phyloP scores from a whole-genome alignment of 2,329 filamentous ascomycete genomes.

The Verticillium dahliae region DNA sequence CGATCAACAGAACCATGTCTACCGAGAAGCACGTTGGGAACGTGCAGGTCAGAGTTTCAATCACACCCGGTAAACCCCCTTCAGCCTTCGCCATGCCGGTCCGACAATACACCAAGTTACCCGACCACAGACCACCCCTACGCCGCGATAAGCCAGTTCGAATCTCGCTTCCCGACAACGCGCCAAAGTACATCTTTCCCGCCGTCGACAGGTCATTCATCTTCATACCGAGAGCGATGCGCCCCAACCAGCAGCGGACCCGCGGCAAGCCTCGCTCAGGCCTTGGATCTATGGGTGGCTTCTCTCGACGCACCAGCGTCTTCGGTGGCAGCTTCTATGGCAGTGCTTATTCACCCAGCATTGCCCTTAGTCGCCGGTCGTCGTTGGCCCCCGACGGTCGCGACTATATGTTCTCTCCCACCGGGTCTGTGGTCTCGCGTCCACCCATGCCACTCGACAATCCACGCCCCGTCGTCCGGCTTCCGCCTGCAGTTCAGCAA shows the following conservation, averaged over 20 bases:
- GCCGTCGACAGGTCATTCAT: conserved; percentile 89
- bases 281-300: conserved; percentile 59
- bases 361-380: conserved; percentile 83
- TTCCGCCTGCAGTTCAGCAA: conserved; percentile 56
- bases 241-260: conserved; percentile 82
- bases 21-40: conserved; percentile 80
- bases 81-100: conserved; percentile 70
- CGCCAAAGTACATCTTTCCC: conserved; percentile 85
- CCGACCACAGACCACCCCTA: conserved; percentile 88
- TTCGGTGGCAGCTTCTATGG: conserved; percentile 64
- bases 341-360: conserved; percentile 77
- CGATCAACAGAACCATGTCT: conserved; percentile 73
- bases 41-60: conserved; percentile 72
- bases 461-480: conserved; percentile 68
- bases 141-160: conserved; percentile 94
- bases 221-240: conserved; percentile 89
- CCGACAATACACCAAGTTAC: conserved; percentile 88
- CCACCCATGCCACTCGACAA: conserved; percentile 55
- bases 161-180: conserved; percentile 75
- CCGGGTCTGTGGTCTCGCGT: conserved; percentile 69
- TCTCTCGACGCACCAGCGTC: conserved; percentile 75
- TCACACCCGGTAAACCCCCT: conserved; percentile 64
- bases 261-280: conserved; percentile 69
- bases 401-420: conserved; percentile 74
- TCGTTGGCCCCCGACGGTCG: conserved; percentile 58